phyloP scores from a whole-genome alignment of 1,139 yeast genomes.

The Sugiyamaella paludigena region DNA sequence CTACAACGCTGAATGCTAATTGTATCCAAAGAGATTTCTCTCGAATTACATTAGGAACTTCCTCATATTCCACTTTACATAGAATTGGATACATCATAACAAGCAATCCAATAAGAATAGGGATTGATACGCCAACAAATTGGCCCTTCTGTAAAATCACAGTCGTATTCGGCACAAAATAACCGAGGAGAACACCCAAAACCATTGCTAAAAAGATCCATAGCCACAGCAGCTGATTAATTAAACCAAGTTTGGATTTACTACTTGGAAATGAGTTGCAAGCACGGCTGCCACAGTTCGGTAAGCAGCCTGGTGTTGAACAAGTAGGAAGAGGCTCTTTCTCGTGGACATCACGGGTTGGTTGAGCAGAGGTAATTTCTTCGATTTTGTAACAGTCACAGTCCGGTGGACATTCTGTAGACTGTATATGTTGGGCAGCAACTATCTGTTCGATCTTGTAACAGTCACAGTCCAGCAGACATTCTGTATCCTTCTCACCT shows the following conservation, averaged over 20 bases:
- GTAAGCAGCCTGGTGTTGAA: neutral
- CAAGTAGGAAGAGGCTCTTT: neutral
- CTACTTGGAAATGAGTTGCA: neutral
- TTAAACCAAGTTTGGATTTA: slow-evolving; percentile 19
- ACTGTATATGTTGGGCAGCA: too few species aligned
- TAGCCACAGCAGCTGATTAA: slow-evolving; percentile 30
- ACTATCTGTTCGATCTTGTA: too few species aligned
- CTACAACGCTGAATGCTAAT: slow-evolving; percentile 43
- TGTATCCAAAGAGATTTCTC: slow-evolving; percentile 36
- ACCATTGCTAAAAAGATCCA: slow-evolving; percentile 37
- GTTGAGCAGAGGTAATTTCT: neutral
- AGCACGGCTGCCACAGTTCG: too few species aligned
- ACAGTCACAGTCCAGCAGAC: too few species aligned
- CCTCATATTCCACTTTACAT: slow-evolving; percentile 55
- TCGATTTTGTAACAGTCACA: slow-evolving; percentile 7
- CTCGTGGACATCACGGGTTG: too few species aligned
- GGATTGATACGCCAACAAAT: slow-evolving; percentile 39
- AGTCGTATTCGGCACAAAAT: slow-evolving; percentile 30
- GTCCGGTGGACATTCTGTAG: slow-evolving; percentile 6
- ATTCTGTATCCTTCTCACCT: too few species aligned
- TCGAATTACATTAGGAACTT: slow-evolving; percentile 31
- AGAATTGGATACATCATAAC: slow-evolving; percentile 61
- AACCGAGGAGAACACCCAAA: slow-evolving; percentile 35
- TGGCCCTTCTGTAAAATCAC: slow-evolving; percentile 28
- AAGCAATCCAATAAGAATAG: slow-evolving; percentile 53